Evolutionary conservation across 495 filamentous ascomycete genomes (phyloP).

Genomic region (Penicillium cataractarum): DNA sequence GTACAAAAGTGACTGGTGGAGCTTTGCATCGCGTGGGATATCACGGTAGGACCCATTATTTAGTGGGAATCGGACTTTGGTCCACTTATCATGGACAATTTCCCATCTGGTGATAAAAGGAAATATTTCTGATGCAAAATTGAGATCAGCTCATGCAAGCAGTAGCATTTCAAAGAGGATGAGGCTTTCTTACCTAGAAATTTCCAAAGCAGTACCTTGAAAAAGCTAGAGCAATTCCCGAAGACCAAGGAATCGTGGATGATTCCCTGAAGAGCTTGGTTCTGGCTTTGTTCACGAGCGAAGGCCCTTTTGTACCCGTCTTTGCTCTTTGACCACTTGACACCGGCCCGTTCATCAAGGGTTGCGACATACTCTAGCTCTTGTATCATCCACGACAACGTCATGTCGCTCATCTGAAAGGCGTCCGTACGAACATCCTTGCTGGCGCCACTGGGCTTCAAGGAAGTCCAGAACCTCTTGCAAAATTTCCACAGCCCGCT

Average conservation of each 20-base stretch:
- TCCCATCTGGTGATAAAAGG: not conserved
- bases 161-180: not conserved
- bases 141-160: not conserved
- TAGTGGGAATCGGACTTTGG: not conserved
- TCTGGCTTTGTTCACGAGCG: not conserved
- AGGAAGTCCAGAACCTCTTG: not conserved
- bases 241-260: constrained; percentile 1
- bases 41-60: not conserved
- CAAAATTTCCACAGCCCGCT: not conserved
- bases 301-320: not conserved
- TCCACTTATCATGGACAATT: not conserved
- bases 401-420: not conserved
- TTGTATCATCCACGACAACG: not conserved
- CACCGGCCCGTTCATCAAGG: not conserved
- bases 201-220: constrained; percentile 2
- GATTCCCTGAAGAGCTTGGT: not conserved
- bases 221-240: constrained; percentile 1
- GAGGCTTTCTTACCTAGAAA: not conserved
- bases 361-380: not conserved
- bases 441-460: not conserved
- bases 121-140: not conserved
- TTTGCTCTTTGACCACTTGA: not conserved
- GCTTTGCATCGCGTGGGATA: not conserved
- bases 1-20: not conserved
- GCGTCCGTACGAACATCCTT: not conserved